Percentiles rank a stretch among this genome's conserved stretches.
These are phyloP conservation scores for Chaetoceros muelleri DNA, from an alignment of 108 stramenopile species.

Conservation along the genomic window DNA sequence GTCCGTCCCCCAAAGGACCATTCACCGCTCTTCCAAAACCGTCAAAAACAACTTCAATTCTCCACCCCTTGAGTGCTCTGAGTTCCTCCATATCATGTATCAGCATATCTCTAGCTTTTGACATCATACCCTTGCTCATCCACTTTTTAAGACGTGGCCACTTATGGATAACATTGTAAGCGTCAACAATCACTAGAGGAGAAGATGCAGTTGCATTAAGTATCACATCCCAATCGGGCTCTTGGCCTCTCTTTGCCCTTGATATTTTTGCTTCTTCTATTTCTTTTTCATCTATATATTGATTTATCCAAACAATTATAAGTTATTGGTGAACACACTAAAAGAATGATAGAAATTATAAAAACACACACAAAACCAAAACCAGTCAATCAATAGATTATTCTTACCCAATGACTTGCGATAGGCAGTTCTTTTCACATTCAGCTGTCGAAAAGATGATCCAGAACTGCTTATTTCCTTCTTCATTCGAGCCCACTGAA, in stretches of 20 bases:
- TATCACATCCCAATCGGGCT: constrained; percentile 78
- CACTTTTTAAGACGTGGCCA: constrained; percentile 77
- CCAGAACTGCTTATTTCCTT: constrained; percentile 27
- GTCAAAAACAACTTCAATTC: constrained; percentile 82
- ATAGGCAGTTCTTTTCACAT: constrained; percentile 43
- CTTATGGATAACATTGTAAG: constrained; percentile 78
- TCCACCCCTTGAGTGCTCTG: constrained; percentile 56
- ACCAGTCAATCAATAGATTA: too few species aligned
- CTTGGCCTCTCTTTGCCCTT: constrained; percentile 37
- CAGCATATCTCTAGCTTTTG: constrained; percentile 46
- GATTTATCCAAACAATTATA: neutral
- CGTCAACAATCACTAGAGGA: constrained; percentile 76
- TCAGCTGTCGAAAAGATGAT: constrained; percentile 41
- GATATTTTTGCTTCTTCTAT: constrained; percentile 44
- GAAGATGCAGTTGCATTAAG: constrained; percentile 44
- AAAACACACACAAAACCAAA: neutral
- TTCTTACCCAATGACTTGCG: constrained; percentile 39
- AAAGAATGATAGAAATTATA: neutral
- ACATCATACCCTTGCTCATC: constrained; percentile 53
- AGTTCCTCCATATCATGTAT: constrained; percentile 73
- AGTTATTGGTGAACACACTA: neutral
- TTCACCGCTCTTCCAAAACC: constrained; percentile 35
- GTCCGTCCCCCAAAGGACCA: constrained; percentile 37
- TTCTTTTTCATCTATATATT: constrained; percentile 44
- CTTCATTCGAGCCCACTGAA: constrained; percentile 48